A percentile compares a stretch with the other conserved stretches of the same genome.
phyloP scores from a whole-genome alignment of 192 early-diverging fungal species.

The Gigaspora rosea region DNA sequence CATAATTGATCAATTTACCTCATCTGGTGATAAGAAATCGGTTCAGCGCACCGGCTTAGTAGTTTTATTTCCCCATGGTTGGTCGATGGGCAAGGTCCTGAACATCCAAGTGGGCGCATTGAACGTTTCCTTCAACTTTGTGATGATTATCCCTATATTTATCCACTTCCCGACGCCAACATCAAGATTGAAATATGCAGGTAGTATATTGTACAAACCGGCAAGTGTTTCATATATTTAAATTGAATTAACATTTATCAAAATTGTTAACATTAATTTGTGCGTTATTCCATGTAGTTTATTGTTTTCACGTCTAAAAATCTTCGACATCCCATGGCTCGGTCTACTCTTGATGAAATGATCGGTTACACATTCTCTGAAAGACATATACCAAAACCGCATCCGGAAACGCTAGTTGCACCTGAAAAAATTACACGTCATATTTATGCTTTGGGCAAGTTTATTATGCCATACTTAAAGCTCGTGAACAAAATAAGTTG shows the following conservation, averaged over 20 bases:
- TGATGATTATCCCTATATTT: too few species aligned
- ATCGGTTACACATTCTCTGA: too few species aligned
- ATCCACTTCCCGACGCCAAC: slow-evolving; percentile 80
- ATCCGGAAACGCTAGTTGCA: slow-evolving; percentile 73
- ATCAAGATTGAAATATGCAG: slow-evolving; percentile 99
- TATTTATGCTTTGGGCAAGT: slow-evolving; percentile 95
- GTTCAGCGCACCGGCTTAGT: slow-evolving; percentile 80
- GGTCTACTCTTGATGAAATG: too few species aligned
- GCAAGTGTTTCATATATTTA: slow-evolving; percentile 55
- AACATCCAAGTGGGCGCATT: slow-evolving; percentile 93
- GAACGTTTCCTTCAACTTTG: slow-evolving; percentile 96
- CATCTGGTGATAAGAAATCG: slow-evolving; percentile 97
- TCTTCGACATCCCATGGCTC: slow-evolving; percentile 89
- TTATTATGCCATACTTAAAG: slow-evolving; percentile 89
- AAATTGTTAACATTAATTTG: neutral
- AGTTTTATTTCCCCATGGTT: slow-evolving; percentile 93
- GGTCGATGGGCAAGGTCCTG: slow-evolving; percentile 97
- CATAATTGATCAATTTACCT: slow-evolving; percentile 98
- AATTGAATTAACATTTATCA: neutral
- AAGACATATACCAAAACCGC: too few species aligned
- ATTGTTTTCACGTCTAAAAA: slow-evolving; percentile 80
- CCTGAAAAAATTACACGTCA: slow-evolving; percentile 89
- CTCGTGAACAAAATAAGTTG: slow-evolving; percentile 85
- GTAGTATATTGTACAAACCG: slow-evolving; percentile 97
- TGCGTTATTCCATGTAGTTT: slow-evolving; percentile 56